These are phyloP conservation scores for Euphrasia arctica DNA, from an alignment of 305 asterid genomes.

Conservation along the genomic window DNA sequence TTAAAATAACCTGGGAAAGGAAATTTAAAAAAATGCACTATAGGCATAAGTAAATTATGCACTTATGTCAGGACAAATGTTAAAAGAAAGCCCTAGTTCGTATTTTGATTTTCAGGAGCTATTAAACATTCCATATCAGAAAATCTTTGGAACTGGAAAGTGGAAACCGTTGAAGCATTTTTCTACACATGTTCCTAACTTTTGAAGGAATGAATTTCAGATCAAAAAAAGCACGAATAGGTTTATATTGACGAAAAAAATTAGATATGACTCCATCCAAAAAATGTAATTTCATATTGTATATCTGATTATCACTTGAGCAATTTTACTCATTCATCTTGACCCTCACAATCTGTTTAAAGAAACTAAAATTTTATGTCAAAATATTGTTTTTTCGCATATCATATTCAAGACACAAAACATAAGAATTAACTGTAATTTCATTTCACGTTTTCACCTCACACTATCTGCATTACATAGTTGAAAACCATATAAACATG, in stretches of 20 bases:
- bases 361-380: too few relatives aligned
- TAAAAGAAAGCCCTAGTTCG: background rate
- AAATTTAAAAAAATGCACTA: background rate
- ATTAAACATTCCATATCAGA: background rate
- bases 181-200: background rate
- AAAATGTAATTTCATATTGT: too few relatives aligned
- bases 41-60: background rate
- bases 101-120: background rate
- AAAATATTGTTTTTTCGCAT: too few relatives aligned
- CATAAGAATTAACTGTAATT: background rate
- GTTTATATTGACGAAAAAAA: too few relatives aligned
- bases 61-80: background rate
- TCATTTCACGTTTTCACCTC: background rate
- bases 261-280: too few relatives aligned
- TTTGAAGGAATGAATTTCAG: background rate
- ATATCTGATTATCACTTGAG: too few relatives aligned
- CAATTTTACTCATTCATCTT: too few relatives aligned
- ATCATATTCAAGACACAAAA: background rate
- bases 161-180: background rate
- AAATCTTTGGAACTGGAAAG: background rate
- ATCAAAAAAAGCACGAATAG: background rate
- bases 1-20: background rate
- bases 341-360: too few relatives aligned
- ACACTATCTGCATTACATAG: background rate
- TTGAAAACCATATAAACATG: background rate